Evolutionary conservation across 2,329 filamentous ascomycete genomes (phyloP).

Genomic region (Aspergillus jensenii): DNA sequence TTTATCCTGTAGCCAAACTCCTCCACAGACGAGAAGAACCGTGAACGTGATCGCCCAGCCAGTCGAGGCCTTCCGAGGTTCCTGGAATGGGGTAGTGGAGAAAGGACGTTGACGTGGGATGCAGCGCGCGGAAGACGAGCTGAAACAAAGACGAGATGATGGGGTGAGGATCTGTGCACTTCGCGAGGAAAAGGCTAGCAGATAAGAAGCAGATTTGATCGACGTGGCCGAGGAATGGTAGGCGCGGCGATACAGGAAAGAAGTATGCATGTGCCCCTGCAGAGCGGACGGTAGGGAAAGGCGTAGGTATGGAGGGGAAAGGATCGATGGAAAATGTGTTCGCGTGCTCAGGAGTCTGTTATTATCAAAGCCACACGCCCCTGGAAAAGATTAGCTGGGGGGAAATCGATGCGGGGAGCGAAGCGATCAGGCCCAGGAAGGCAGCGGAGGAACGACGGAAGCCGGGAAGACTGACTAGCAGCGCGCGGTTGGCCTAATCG

Average conservation of each 20-base stretch:
- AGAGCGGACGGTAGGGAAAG: constrained; percentile 5
- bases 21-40: constrained; percentile 34
- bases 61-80: constrained; percentile 37
- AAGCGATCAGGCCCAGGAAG: constrained; percentile 15
- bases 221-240: constrained; percentile 31
- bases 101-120: constrained; percentile 24
- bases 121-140: constrained; percentile 22
- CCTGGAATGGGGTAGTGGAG: constrained; percentile 25
- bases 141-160: constrained; percentile 19
- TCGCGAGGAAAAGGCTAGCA: constrained; percentile 11
- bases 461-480: neutral
- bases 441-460: constrained; percentile 20
- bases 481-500: neutral
- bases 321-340: neutral
- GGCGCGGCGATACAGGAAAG: constrained; percentile 30
- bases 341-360: neutral
- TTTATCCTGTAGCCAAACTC: constrained; percentile 34
- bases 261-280: constrained; percentile 36
- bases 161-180: constrained; percentile 23
- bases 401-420: constrained; percentile 1
- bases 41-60: constrained; percentile 39
- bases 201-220: constrained; percentile 18
- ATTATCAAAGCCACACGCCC: constrained; percentile 8
- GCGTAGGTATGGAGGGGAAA: neutral
- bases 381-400: constrained; percentile 8